Conservation (phyloP, 2,329 filamentous ascomycete species). For the Pestalotiopsis sp. region DNA sequence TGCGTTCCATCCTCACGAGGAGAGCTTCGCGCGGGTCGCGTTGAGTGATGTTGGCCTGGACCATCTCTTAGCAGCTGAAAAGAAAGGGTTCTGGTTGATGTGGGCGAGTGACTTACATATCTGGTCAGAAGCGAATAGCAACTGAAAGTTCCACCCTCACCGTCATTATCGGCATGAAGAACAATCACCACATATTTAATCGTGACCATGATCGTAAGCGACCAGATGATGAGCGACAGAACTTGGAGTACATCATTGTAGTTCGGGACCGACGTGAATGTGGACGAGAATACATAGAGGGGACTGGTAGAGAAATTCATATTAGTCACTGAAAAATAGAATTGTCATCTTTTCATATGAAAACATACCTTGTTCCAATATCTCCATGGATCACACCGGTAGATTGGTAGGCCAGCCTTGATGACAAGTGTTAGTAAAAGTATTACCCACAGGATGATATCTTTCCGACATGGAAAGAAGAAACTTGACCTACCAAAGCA, state of each 20-base stretch:
- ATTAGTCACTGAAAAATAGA: neutral
- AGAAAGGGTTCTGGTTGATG: neutral
- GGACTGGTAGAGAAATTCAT: constrained; percentile 44
- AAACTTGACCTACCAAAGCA: constrained; percentile 32
- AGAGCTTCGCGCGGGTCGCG: constrained; percentile 56
- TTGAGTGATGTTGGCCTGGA: constrained; percentile 57
- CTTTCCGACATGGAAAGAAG: neutral
- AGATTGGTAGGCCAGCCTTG: constrained; percentile 62
- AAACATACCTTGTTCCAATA: constrained; percentile 50
- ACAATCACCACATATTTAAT: constrained; percentile 69
- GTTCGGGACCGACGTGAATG: constrained; percentile 56
- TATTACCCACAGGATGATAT: neutral
- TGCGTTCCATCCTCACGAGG: constrained; percentile 60
- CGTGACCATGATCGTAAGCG: constrained; percentile 67
- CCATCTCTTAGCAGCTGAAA: constrained; percentile 4
- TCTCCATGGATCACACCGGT: constrained; percentile 70
- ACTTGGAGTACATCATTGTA: constrained; percentile 63
- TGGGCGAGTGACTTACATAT: constrained; percentile 40
- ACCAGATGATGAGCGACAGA: constrained; percentile 69
- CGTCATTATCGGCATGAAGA: constrained; percentile 67
- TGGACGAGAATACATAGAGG: constrained; percentile 72
- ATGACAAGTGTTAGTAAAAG: constrained; percentile 11
- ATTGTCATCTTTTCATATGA: neutral
- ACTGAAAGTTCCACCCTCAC: constrained; percentile 69
- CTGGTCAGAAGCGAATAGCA: constrained; percentile 65